Evolutionary conservation across 768 basidiomycete genomes (phyloP).

Genomic region (Suillus paluster): DNA sequence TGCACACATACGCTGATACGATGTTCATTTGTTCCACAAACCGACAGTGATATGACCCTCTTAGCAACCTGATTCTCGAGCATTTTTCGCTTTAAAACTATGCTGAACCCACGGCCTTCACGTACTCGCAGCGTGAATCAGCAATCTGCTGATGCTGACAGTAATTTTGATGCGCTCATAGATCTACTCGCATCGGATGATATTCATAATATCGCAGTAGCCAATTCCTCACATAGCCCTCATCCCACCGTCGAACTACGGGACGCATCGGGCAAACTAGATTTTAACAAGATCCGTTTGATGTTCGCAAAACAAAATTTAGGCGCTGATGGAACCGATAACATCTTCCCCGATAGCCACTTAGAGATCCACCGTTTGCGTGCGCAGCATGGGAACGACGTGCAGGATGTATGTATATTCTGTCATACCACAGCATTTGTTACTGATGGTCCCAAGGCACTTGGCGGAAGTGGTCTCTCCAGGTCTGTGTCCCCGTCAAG

Average conservation of each 20-base stretch:
- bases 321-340: background rate
- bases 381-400: background rate
- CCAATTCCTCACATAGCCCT: background rate
- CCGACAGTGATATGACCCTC: background rate
- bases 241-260: slow-evolving; percentile 20
- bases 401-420: background rate
- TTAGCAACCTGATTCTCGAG: too few relatives aligned
- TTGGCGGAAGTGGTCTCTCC: background rate
- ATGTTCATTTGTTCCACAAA: background rate
- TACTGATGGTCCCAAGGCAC: background rate
- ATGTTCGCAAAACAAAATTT: slow-evolving; percentile 28
- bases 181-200: slow-evolving; percentile 36
- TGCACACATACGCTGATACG: too few relatives aligned
- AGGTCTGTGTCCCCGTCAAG: slow-evolving; percentile 3
- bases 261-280: slow-evolving; percentile 34
- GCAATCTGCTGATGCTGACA: slow-evolving; percentile 14
- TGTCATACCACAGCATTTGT: background rate
- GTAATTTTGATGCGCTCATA: slow-evolving; percentile 32
- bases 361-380: background rate
- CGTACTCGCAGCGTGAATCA: background rate
- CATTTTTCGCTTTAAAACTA: background rate
- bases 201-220: slow-evolving; percentile 15
- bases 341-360: background rate
- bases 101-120: background rate
- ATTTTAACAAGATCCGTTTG: slow-evolving; percentile 34